Evolutionary conservation across 2,329 filamentous ascomycete genomes (phyloP), one percentile per base, ranked within the genome.

Genomic region (Aureobasidium sp.): DNA sequence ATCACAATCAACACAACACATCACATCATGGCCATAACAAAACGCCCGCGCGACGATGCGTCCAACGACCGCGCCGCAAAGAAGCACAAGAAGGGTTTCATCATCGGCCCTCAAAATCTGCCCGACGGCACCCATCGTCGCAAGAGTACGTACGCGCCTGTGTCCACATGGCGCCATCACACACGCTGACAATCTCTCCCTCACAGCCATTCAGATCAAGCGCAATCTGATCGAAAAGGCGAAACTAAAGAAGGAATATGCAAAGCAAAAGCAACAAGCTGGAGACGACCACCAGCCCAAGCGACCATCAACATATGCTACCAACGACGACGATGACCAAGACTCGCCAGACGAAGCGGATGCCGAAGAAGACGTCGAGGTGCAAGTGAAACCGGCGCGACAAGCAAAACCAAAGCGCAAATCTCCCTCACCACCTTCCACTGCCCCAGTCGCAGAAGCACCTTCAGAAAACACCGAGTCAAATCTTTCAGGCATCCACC

Each of bases 241-340:
- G 64, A 96, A 97, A 75, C 81, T 96, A 65, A 94, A 93, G 76
- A 96, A 96, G 75, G 84, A 89, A 45, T 97, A 96, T 72, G 89
- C 88, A 65, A 97, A 96, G 75, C 79, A 96, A 66, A 93, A 92
- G 75, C 85, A 85, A 44, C 77, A 78, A 50, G 80, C 49, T 5
- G 45, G 45, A 29, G 40, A 60, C n/a, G 57, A 84, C 17, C 3
- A 57, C 49, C 49, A 48, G 40, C 44, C 44, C 1, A 48, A 48
- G 11, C 68, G 68, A 59, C 70, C 72, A 62, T 65, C 68, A 8
- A 31, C 63, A 5, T 68, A 68, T 57, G 68, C 71, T 42, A 67
- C 73, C 5, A 42, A 31, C 60, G 68, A 31, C 65, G 63, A 66
- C 39, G 65, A 67, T 9, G 60, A 12, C 15, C 24, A 19, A 22